These are phyloP conservation scores for Fusarium verticillioides DNA, from an alignment of 2,329 filamentous ascomycete species.

Conservation along the genomic window DNA sequence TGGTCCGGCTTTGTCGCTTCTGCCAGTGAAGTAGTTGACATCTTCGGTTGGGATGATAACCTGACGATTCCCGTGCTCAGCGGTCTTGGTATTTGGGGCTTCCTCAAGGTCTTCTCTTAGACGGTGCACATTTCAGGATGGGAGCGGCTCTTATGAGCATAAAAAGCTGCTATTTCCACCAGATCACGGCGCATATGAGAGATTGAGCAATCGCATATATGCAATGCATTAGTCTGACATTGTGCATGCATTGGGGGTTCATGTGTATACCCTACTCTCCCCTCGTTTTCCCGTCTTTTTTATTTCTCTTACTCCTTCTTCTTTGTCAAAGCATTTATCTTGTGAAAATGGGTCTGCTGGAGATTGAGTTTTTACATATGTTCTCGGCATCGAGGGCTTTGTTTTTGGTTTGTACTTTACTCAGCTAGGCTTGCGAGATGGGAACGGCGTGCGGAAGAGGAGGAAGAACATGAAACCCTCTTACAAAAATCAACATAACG, in stretches of 20 bases:
- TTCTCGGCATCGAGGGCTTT: conserved; percentile 3
- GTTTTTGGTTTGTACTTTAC: conserved; percentile 39
- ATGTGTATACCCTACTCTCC: conserved; percentile 17
- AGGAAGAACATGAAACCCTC: background rate
- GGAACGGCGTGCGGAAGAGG: conserved; percentile 7
- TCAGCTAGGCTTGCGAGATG: conserved; percentile 31
- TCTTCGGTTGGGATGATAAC: conserved; percentile 97
- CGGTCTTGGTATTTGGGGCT: conserved; percentile 88
- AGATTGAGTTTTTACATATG: conserved; percentile 15
- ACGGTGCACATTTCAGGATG: background rate
- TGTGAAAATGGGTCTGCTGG: conserved; percentile 7
- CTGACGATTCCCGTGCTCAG: conserved; percentile 94
- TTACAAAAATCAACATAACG: background rate
- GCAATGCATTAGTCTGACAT: conserved; percentile 21
- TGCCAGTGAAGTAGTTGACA: conserved; percentile 87
- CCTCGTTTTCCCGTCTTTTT: conserved; percentile 14
- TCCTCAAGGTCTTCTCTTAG: conserved; percentile 85
- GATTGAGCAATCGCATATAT: conserved; percentile 17
- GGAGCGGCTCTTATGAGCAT: conserved; percentile 3
- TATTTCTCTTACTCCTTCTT: conserved; percentile 27
- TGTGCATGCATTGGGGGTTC: conserved; percentile 24
- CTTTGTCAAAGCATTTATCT: conserved; percentile 19
- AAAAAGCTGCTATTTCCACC: background rate
- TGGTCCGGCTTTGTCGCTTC: conserved; percentile 91
- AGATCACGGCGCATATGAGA: conserved; percentile 20